phyloP scores from a whole-genome alignment of 352 stramenopile genomes.

The Lagenidium sp. region DNA sequence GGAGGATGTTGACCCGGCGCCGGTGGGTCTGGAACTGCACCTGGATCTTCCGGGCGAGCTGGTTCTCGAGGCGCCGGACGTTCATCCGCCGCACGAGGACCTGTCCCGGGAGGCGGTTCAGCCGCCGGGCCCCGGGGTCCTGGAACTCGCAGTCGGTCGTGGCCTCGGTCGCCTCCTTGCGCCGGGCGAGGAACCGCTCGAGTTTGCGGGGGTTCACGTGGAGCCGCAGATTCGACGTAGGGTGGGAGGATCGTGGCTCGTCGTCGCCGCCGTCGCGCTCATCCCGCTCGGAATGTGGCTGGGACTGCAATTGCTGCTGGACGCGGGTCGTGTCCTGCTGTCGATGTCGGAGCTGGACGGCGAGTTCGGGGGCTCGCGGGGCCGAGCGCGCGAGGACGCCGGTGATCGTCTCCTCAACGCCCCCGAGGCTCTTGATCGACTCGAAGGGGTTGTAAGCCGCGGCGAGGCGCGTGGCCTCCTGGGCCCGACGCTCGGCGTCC shows the following conservation, averaged over 20 bases:
- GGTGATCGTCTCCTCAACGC: constrained; percentile 34
- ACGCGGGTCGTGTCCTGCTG: constrained; percentile 31
- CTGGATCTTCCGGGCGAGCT: constrained; percentile 42
- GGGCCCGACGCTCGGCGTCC: constrained; percentile 6
- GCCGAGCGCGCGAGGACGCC: constrained; percentile 22
- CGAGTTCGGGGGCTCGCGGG: constrained; percentile 13
- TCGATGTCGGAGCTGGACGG: constrained; percentile 34
- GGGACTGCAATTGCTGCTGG: no score
- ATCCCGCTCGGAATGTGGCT: no score
- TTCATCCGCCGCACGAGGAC: constrained; percentile 34
- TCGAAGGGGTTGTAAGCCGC: constrained; percentile 45
- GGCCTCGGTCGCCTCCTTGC: constrained; percentile 17
- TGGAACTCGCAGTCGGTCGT: constrained; percentile 22
- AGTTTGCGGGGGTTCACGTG: constrained; percentile 26
- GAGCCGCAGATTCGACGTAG: constrained; percentile 1
- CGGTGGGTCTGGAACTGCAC: constrained; percentile 35
- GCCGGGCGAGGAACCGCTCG: constrained; percentile 22
- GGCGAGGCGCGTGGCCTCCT: constrained; percentile 10
- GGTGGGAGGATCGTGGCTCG: no score
- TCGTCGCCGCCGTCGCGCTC: not conserved
- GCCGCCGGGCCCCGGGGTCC: constrained; percentile 11
- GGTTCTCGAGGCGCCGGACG: constrained; percentile 24
- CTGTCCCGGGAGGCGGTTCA: constrained; percentile 39
- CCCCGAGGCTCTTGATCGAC: constrained; percentile 36
- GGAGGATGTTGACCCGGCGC: constrained; percentile 19